Evolutionary conservation across 2,329 filamentous ascomycete species (phyloP), one percentile per base, ranked within the genome.

Genomic region (Orbilia javanica): DNA sequence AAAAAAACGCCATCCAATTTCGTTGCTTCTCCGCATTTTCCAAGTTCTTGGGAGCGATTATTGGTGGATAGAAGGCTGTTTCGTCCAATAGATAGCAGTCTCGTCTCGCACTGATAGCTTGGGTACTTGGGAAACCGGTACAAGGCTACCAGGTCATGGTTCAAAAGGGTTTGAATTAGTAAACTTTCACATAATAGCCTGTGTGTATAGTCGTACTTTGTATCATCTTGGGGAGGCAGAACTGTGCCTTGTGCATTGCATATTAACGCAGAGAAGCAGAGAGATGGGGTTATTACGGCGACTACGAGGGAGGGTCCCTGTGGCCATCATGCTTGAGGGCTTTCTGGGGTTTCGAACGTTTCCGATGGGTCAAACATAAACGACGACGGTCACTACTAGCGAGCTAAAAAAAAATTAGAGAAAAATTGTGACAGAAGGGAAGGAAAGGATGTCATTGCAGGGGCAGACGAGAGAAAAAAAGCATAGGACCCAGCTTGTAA

Each of bases 21-120:
- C 69, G 50, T 50, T 39, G 34, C 46, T 73, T 73, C 69, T 73
- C 69, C 69, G 69, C 69, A 73, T 73, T 73, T 72, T 53, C 69
- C 69, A 66, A 73, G 62, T 10, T 34, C 48, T 73, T 73, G 69
- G 69, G 69, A 73, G 60, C 69, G 69, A 73, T 60, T 50, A 65
- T 64, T 64, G 27, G 46, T 57, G n/a, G 27, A 55, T n/a, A 31
- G 34, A 5, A 31, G 55, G 50, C 57, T 27, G 48, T 27, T 73
- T 60, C 69, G 60, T 66, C 69, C 69, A 73, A 73, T 73, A 50
- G 60, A 73, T 73, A 60, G 69, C 52, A 31, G 39, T 48, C 60
- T 72, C 69, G 60, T 72, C 60, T 72, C 69, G 69, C 69, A 72
- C 57, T 60, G 34, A 48, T 46, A 34, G 34, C 53, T 39, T 36